phyloP scores from a whole-genome alignment of 1,284 basidiomycete genomes.

The Sanghuangporus weigelae region DNA sequence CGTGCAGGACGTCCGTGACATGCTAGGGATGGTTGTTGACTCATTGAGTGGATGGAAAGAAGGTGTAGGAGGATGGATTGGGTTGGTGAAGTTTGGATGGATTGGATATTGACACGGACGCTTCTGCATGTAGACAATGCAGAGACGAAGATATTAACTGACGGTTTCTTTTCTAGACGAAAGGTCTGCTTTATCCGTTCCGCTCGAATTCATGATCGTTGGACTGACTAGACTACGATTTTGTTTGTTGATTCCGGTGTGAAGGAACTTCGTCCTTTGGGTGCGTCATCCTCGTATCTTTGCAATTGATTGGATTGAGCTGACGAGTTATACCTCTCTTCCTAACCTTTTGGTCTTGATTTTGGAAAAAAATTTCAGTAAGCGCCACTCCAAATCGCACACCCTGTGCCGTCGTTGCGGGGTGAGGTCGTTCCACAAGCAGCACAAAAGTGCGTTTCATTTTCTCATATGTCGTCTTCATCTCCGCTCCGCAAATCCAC shows the following conservation, averaged over 20 bases:
- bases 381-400: conserved; percentile 98
- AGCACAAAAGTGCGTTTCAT: conserved; percentile 82
- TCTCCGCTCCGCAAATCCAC: not conserved
- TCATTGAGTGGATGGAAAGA: not conserved
- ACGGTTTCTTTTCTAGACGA: conserved; percentile 45
- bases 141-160: not conserved
- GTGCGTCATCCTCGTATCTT: conserved; percentile 41
- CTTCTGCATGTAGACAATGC: not conserved
- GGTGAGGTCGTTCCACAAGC: conserved; percentile 90
- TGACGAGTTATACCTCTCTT: not conserved
- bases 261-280: conserved; percentile 88
- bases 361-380: conserved; percentile 47
- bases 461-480: not conserved
- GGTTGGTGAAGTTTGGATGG: not conserved
- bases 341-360: conserved; percentile 18
- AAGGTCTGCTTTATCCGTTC: conserved; percentile 53
- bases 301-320: not conserved
- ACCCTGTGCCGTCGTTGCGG: conserved; percentile 96
- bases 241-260: conserved; percentile 15
- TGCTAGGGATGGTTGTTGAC: not conserved
- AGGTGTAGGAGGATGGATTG: not conserved
- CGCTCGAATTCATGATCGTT: not conserved
- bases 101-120: conserved; percentile 22
- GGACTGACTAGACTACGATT: conserved; percentile 10
- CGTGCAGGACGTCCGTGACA: conserved; percentile 10